Percentiles rank a stretch among this genome's conserved stretches.
Evolutionary conservation across 768 basidiomycete genomes (phyloP).

Genomic region (Sarcodon aspratus): DNA sequence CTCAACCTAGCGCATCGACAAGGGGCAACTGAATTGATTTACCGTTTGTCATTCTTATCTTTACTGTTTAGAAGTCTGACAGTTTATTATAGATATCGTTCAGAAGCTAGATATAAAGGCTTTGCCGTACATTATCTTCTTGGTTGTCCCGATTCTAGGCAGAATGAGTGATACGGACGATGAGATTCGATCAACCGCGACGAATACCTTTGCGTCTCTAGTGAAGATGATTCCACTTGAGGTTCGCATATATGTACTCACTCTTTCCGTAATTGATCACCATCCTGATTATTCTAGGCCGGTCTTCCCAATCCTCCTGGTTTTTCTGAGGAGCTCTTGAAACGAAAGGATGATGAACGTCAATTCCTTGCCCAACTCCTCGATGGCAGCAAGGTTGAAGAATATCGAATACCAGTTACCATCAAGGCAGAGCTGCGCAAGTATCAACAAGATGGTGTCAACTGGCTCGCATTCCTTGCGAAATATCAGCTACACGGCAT

Average conservation of each 20-base stretch:
- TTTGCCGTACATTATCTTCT: constrained; percentile 91
- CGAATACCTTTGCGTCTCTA: constrained; percentile 94
- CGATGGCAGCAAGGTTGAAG: constrained; percentile 90
- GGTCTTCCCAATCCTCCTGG: constrained; percentile 94
- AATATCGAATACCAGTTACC: constrained; percentile 72
- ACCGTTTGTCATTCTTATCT: constrained; percentile 49
- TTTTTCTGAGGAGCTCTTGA: constrained; percentile 80
- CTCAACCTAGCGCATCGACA: constrained; percentile 66
- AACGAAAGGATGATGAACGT: constrained; percentile 77
- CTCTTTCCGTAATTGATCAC: not conserved
- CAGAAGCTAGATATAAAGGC: constrained; percentile 88
- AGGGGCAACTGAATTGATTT: constrained; percentile 83
- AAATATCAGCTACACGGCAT: constrained; percentile 98
- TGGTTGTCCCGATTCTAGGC: constrained; percentile 92
- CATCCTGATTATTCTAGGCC: constrained; percentile 37
- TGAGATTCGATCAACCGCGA: constrained; percentile 84
- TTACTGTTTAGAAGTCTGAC: constrained; percentile 6
- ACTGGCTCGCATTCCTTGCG: constrained; percentile 96
- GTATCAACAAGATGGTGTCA: constrained; percentile 97
- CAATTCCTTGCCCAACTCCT: constrained; percentile 89
- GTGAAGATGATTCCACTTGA: constrained; percentile 99
- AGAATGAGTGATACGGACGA: constrained; percentile 95
- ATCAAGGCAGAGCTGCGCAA: constrained; percentile 94
- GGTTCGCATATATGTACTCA: constrained; percentile 29
- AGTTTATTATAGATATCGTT: constrained; percentile 62